These are phyloP conservation scores for Chaetomium globosum DNA, from an alignment of 2,329 filamentous ascomycete genomes.

Conservation along the genomic window DNA sequence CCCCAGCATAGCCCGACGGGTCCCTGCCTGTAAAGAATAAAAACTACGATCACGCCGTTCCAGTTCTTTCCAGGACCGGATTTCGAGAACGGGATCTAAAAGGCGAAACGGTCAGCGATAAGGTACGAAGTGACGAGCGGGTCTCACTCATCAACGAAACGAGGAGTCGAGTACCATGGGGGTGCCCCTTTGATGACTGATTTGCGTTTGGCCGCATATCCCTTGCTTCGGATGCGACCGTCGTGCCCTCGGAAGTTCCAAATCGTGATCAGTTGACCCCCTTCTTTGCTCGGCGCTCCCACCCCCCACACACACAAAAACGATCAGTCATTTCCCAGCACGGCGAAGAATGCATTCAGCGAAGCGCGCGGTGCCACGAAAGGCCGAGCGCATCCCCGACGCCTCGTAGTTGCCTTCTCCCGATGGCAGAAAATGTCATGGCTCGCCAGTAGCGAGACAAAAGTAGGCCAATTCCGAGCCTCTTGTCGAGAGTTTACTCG, in stretches of 20 bases:
- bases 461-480: not conserved
- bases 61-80: not conserved
- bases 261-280: slow-evolving; percentile 5
- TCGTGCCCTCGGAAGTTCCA: not conserved
- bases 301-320: not conserved
- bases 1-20: not conserved
- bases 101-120: not conserved
- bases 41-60: not conserved
- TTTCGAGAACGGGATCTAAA: not conserved
- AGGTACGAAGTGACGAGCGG: not conserved
- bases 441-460: not conserved
- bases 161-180: not conserved
- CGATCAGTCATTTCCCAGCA: slow-evolving; percentile 10
- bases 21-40: not conserved
- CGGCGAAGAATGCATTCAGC: slow-evolving; percentile 1
- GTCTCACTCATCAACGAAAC: not conserved
- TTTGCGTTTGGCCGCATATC: slow-evolving; percentile 1
- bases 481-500: not conserved
- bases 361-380: not conserved
- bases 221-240: not conserved
- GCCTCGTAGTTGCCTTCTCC: not conserved
- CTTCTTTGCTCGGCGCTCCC: not conserved
- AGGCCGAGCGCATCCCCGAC: not conserved
- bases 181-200: slow-evolving; percentile 7
- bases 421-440: not conserved